Base-by-base conservation (phyloP, 768 basidiomycete species). In the Hortiboletus flavorubellus region DNA sequence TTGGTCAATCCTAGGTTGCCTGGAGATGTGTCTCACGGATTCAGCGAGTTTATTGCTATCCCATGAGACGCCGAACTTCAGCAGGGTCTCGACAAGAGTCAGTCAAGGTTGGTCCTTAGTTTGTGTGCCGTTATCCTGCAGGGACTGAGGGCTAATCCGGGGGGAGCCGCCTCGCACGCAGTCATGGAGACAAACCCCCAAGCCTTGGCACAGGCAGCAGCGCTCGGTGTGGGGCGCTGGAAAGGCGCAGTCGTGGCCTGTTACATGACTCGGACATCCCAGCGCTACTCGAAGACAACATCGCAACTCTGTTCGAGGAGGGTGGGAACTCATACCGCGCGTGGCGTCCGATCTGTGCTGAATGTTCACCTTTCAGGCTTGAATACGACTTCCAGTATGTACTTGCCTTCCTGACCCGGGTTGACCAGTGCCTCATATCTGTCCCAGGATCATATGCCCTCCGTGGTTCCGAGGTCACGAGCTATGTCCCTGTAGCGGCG, bases 101-200 rank as follows among this genome's bases (percentile, higher is more conserved):
- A 72, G 34, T 87, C 46, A 84, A 83, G 73, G 85, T 82, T 39
- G 34, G 49, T 51, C 21, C 10, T 21, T 4, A 26, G 2, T 21
- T 5, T n/a, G 1, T 7, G 2, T 26, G 12, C 47, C 35, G 83
- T 83, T 87, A 87, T 64, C 75, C 86, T 59, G 78, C 81, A 9
- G 77, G 85, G 2, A 85, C 86, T 31, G 81, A 84, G 12, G 60
- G 86, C 87, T 21, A 86, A 87, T 61, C 58, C 80, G 29, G 70
- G 81, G 54, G 84, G 85, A 1, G 77, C 84, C 8, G 71, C 69
- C 38, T 71, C 87, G 23, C 81, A 81, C 6, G 85, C 85, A 5
- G 76, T 87, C 15, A 71, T 87, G 33, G 86, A 87, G 64, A 72
- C 74, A 9, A 88, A 83, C 56, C 81, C 82, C 0, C 75, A 73